Evolutionary conservation across 192 early-diverging fungal species (phyloP), one percentile per base, ranked within the genome.

Genomic region (Dissophora globulifera): DNA sequence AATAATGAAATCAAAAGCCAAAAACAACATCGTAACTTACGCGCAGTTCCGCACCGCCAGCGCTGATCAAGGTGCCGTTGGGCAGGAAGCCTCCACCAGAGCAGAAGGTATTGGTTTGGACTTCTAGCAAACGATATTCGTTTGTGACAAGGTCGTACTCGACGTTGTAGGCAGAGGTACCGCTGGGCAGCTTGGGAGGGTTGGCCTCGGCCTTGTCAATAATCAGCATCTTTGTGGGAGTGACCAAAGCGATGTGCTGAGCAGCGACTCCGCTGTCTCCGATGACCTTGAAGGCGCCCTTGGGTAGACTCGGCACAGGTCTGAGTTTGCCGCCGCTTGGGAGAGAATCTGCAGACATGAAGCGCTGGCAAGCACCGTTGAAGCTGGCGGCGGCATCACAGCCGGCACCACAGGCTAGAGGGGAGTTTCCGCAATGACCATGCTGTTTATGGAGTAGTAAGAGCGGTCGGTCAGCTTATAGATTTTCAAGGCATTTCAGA

Each of bases 121-220:
- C 61, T 20, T 74, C 61, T 0, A 85, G 60, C 13, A 79, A 31
- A 30, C 85, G 70, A 47, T 69, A 80, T n/a, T 52, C 32, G 46
- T 86, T 82, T 7, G 53, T 78, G 13, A 50, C 55, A 9, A 85
- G 50, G 51, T 84, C 83, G 35, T 85, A 86, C 51, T 83, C 72
- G 23, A 54, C 68, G 22, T 75, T 81, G 49, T 69, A 86, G 0
- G 82, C 82, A 22, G 63, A 60, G 13, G 69, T 55, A 26, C 82
- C 82, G 22, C 40, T 58, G 27, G 76, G 76, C 40, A 78, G 47
- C 52, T 67, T 67, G 50, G 53, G 35, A 23, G 72, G 63, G 38
- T 76, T 75, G 23, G 62, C 48, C 35, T 78, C 76, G 70, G 84
- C 84, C 80, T 87, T 87, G 58, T 87, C 86, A 20, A 85, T 85